These are phyloP conservation scores for Diaporthe sp. DNA, from an alignment of 2,329 filamentous ascomycete genomes.

Conservation along the genomic window DNA sequence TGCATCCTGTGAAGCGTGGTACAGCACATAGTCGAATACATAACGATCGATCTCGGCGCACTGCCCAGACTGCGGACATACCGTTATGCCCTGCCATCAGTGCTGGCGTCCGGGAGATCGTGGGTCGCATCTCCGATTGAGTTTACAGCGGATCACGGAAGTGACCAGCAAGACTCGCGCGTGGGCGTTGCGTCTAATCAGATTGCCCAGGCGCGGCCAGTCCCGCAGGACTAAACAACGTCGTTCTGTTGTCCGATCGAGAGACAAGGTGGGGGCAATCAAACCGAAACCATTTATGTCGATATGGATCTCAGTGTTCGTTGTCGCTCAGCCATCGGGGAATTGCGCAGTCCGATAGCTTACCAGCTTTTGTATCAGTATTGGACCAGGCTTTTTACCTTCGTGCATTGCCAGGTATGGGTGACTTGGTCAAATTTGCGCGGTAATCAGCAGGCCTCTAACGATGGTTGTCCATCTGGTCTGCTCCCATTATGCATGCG, in stretches of 20 bases:
- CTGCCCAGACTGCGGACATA: not conserved
- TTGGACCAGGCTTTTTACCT: not conserved
- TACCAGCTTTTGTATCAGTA: not conserved
- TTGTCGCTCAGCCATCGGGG: not conserved
- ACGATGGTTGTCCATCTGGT: not conserved
- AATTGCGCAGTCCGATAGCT: not conserved
- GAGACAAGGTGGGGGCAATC: not conserved
- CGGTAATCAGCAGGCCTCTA: not conserved
- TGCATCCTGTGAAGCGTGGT: slow-evolving; percentile 2
- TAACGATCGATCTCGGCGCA: slow-evolving; percentile 1
- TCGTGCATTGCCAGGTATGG: not conserved
- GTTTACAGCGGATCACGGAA: not conserved
- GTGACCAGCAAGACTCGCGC: not conserved
- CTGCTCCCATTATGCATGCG: not conserved
- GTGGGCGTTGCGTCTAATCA: not conserved
- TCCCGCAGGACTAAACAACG: not conserved
- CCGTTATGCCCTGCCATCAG: not conserved
- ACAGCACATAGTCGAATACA: slow-evolving; percentile 5
- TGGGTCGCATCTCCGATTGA: not conserved
- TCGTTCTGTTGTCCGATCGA: not conserved
- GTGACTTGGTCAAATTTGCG: not conserved
- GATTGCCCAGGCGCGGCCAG: not conserved
- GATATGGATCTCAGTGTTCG: not conserved
- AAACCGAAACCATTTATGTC: not conserved
- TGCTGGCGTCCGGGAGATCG: not conserved